Conservation (phyloP, 148 eudicot genomes). For the Chenopodium formosanum region DNA sequence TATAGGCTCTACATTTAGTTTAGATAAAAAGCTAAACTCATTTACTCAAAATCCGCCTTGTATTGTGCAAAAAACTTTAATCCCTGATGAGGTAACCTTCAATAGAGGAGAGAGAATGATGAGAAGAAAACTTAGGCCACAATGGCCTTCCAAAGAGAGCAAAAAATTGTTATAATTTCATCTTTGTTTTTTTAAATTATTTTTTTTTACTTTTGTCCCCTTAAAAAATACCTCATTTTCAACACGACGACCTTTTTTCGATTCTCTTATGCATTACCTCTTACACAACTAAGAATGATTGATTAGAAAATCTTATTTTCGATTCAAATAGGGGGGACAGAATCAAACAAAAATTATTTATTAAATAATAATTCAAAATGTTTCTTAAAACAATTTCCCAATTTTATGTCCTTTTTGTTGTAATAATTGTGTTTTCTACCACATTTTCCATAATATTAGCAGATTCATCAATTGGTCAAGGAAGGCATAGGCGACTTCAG, state of each 20-base stretch:
- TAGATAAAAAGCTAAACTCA: too few species aligned
- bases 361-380: not conserved
- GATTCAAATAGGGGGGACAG: too few species aligned
- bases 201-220: not conserved
- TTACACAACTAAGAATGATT: not conserved
- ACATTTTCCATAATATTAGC: not conserved
- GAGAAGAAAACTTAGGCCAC: not conserved
- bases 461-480: not conserved
- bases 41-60: not conserved
- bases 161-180: not conserved
- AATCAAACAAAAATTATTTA: not conserved
- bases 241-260: not conserved
- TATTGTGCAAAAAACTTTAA: not conserved
- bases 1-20: not conserved
- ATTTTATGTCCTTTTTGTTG: too few species aligned
- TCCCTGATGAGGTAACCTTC: not conserved
- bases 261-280: not conserved
- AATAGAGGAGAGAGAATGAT: not conserved
- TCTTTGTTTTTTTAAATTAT: not conserved
- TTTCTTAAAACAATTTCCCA: not conserved
- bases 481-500: not conserved
- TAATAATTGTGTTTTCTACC: not conserved
- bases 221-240: not conserved
- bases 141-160: not conserved
- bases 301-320: not conserved